These are phyloP conservation scores for Penicillium argentinense DNA, from an alignment of 495 filamentous ascomycete species.

Conservation along the genomic window DNA sequence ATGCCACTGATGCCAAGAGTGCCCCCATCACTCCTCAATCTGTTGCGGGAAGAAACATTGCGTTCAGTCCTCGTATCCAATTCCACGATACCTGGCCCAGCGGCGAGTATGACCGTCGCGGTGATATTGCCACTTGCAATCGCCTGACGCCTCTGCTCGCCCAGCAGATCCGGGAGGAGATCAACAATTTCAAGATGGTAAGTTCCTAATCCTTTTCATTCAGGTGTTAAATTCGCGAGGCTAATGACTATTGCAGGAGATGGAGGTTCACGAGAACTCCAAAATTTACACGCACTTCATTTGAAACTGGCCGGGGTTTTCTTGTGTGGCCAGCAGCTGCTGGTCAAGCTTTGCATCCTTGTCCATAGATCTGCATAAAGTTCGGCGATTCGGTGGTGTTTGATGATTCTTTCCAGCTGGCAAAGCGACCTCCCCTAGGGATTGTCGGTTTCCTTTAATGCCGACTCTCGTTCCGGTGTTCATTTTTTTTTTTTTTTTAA, in stretches of 20 bases:
- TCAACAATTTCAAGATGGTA: slow-evolving; percentile 99
- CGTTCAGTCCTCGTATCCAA: slow-evolving; percentile 89
- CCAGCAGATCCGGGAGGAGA: slow-evolving; percentile 98
- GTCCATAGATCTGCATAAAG: slow-evolving; percentile 34
- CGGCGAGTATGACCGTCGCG: slow-evolving; percentile 92
- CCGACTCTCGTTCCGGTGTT: slow-evolving; percentile 8
- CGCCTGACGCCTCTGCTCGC: slow-evolving; percentile 94
- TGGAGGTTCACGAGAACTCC: slow-evolving; percentile 98
- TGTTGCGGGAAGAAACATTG: slow-evolving; percentile 68
- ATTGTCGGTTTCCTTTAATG: not conserved
- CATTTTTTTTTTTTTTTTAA: slow-evolving; percentile 1
- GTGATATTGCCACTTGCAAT: slow-evolving; percentile 97
- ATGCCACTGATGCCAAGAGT: slow-evolving; percentile 64
- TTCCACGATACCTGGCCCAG: slow-evolving; percentile 96
- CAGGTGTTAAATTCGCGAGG: too few species aligned
- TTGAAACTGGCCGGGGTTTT: slow-evolving; percentile 45
- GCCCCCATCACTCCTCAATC: slow-evolving; percentile 73
- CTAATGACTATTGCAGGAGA: slow-evolving; percentile 70
- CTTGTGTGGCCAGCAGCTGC: slow-evolving; percentile 17
- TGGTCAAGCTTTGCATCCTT: slow-evolving; percentile 19
- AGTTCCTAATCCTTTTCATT: too few species aligned
- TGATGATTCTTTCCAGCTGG: slow-evolving; percentile 10
- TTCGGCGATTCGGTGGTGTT: slow-evolving; percentile 28
- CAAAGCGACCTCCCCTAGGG: not conserved
- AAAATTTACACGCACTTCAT: slow-evolving; percentile 99